Base-by-base conservation (phyloP, 495 filamentous ascomycete species). In the Chlorociboria aeruginascens region DNA sequence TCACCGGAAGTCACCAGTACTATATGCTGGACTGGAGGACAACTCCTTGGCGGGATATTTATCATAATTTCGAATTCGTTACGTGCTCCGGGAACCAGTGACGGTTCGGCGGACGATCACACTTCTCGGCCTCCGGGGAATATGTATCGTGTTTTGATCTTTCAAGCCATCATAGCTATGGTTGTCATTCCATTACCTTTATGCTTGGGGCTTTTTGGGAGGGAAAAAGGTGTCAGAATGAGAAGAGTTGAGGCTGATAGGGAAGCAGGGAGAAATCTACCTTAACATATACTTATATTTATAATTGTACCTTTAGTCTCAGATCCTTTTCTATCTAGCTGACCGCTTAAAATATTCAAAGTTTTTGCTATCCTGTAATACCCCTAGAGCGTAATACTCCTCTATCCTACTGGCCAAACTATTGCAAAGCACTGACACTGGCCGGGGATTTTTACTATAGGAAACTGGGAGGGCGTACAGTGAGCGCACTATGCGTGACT, bases 1-100 rank as follows among this genome's bases (percentile, higher is more conserved):
- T 81, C 79, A n/a, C 87, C 92, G 1, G 90, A 92, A 69, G 76
- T 95, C 42, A 82, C 86, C 7, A 82, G 75, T 44, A 85, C 83
- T 40, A 70, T 93, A 29, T 81, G 82, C 57, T 97, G 90, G 92
- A 74, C 74, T 8, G 83, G 83, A 12, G 89, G 89, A 0, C 84
- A 87, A 66, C 54, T 88, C 8, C 60, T 89, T 0, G 92, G 92
- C 1, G 89, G 74, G 0, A 60, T 92, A 8, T 95, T 95, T 59
- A 82, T 96, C 57, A 58, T 98, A 14, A 65, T 86, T 33, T 83
- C 83, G 64, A 83, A 86, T 58, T 86, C 82, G 37, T 66, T 97
- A 56, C 86, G 84, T 64, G 83, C 66, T 8, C 17, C 14, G 1
- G 73, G 71, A 0, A 36, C 25, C 6, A 55, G 60, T 40, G 60